A percentile compares a stretch with the other conserved stretches of the same genome.
Evolutionary conservation across 2,329 filamentous ascomycete species (phyloP).

Genomic region (Ceratocystis huliohia): DNA sequence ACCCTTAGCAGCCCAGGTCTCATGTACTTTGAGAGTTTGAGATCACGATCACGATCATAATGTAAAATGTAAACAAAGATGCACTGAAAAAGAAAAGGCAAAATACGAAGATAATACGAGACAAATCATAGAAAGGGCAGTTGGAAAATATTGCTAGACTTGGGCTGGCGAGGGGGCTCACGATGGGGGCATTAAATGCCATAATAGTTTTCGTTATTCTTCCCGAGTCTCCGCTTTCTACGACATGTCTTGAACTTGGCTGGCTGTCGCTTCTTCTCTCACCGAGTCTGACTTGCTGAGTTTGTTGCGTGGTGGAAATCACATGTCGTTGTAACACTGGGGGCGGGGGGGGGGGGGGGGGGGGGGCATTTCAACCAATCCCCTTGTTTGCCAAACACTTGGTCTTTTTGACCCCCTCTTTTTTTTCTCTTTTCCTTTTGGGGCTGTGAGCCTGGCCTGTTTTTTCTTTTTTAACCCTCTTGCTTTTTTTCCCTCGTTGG

Average conservation of each 20-base stretch:
- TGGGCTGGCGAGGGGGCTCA: background rate
- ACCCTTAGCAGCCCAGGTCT: no score
- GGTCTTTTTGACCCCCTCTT: background rate
- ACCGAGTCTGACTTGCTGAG: background rate
- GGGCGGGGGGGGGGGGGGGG: no score
- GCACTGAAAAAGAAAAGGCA: background rate
- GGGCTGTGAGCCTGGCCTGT: background rate
- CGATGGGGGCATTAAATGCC: background rate
- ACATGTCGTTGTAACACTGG: background rate
- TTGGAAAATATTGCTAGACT: background rate
- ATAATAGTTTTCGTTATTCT: background rate
- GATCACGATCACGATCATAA: background rate
- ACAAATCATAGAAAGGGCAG: background rate
- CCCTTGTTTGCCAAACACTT: background rate
- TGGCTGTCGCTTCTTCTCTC: background rate
- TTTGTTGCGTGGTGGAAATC: background rate
- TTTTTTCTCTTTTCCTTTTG: background rate
- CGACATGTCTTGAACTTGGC: conserved; percentile 5
- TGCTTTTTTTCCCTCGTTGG: background rate
- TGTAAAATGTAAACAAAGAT: background rate
- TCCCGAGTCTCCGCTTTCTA: conserved; percentile 7
- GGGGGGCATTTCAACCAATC: no score
- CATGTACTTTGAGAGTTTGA: background rate
- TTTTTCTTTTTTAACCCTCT: background rate
- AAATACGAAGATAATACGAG: background rate